A percentile compares a stretch with the other conserved stretches of the same genome.
These are phyloP conservation scores for Pinus albicaulis DNA, from an alignment of 75 land plant genomes.

Conservation along the genomic window DNA sequence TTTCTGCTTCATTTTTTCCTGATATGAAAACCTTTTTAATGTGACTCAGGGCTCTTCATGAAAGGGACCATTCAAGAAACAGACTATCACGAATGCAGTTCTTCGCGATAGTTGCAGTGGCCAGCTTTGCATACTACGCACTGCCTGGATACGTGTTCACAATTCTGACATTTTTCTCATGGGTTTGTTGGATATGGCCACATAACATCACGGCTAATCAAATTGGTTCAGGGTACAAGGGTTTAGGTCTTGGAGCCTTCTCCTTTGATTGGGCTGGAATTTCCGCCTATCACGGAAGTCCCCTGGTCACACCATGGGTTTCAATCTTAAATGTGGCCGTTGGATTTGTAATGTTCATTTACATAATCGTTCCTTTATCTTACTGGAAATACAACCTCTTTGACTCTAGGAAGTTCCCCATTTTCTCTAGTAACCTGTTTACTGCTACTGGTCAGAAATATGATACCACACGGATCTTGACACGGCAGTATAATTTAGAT, in stretches of 20 bases:
- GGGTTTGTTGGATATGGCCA: constrained; percentile 93
- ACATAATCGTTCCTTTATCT: constrained; percentile 60
- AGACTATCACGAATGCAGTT: constrained; percentile 75
- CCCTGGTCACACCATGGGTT: constrained; percentile 80
- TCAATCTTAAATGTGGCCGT: constrained; percentile 69
- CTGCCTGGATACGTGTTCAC: constrained; percentile 86
- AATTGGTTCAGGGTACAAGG: constrained; percentile 78
- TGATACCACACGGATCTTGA: constrained; percentile 62
- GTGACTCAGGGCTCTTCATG: constrained; percentile 50
- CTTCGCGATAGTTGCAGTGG: constrained; percentile 52
- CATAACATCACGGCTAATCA: constrained; percentile 77
- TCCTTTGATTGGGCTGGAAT: constrained; percentile 88
- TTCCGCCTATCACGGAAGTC: constrained; percentile 81
- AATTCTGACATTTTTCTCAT: constrained; percentile 78
- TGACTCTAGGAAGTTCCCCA: constrained; percentile 75
- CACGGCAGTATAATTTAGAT: constrained; percentile 53
- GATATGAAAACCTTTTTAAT: too few relatives aligned
- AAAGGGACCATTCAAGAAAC: constrained; percentile 48
- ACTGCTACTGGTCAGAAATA: constrained; percentile 57
- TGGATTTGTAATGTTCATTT: constrained; percentile 78
- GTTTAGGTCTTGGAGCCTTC: constrained; percentile 86
- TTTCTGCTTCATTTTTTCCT: too few relatives aligned
- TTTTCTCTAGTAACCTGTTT: constrained; percentile 81
- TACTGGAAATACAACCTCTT: constrained; percentile 82
- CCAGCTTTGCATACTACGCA: constrained; percentile 75